phyloP scores from a whole-genome alignment of 345 rosid species.

The Rhizophora apiculata region DNA sequence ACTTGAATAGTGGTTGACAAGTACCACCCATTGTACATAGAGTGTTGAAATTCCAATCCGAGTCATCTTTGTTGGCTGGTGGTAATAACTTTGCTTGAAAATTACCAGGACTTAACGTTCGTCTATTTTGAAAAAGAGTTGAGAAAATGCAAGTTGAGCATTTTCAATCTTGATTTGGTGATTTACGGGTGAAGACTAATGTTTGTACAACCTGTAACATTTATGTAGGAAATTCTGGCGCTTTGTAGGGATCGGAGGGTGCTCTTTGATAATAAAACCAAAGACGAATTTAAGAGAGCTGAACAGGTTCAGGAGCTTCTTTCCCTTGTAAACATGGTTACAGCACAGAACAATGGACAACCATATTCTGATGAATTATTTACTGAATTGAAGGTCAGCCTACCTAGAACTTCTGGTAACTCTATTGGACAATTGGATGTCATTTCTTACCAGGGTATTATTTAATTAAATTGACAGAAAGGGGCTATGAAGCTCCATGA shows the following conservation, averaged over 20 bases:
- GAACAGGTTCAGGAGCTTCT: conserved; percentile 65
- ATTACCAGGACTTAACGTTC: no score
- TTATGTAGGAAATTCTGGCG: conserved; percentile 54
- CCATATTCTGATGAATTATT: conserved; percentile 77
- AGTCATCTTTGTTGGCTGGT: no score
- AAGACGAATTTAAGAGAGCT: conserved; percentile 49
- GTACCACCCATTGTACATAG: no score
- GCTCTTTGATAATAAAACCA: conserved; percentile 82
- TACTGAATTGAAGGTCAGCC: conserved; percentile 56
- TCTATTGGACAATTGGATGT: neutral
- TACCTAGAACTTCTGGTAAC: neutral
- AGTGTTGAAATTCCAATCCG: no score
- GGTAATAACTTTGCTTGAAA: no score
- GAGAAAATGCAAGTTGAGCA: neutral
- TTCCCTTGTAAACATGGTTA: conserved; percentile 50
- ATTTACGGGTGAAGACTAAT: no score
- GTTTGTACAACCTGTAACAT: neutral
- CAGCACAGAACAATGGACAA: conserved; percentile 54
- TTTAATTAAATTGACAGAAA: conserved; percentile 35
- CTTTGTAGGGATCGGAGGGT: conserved; percentile 55
- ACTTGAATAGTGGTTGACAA: no score
- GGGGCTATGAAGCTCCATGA: conserved; percentile 65
- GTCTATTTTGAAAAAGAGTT: neutral
- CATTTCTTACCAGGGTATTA: neutral
- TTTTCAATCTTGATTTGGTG: no score